Conservation (phyloP, 1,284 basidiomycete genomes). For the Sporisorium exsertum region DNA sequence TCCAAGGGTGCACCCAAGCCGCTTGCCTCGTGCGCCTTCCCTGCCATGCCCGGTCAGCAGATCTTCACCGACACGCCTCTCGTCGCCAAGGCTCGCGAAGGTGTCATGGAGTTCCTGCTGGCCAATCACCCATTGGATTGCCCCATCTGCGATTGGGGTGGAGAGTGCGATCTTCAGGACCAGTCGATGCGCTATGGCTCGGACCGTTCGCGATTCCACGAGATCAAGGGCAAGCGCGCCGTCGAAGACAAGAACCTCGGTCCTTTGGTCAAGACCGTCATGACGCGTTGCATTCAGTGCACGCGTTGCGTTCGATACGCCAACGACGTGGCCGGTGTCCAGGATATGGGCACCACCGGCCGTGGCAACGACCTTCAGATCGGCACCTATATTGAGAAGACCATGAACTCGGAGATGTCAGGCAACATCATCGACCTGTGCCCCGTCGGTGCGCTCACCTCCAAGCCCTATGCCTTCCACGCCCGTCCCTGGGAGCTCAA, state of each 20-base stretch:
- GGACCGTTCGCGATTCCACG: constrained; percentile 96
- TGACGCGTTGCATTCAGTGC: constrained; percentile 99
- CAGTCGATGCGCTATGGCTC: constrained; percentile 99
- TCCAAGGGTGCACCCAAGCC: constrained; percentile 94
- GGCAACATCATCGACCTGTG: constrained; percentile 98
- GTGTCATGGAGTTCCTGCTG: constrained; percentile 98
- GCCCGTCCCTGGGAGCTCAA: constrained; percentile 98
- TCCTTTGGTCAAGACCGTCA: constrained; percentile 97
- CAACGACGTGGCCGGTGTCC: constrained; percentile 98
- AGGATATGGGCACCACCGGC: constrained; percentile 95
- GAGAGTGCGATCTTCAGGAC: constrained; percentile 98
- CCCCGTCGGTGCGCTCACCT: constrained; percentile 93
- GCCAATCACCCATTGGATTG: constrained; percentile 98
- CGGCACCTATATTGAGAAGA: constrained; percentile 97
- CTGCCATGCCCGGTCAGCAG: constrained; percentile 94
- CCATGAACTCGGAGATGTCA: constrained; percentile 95
- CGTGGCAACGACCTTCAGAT: constrained; percentile 99
- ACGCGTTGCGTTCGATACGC: constrained; percentile 98
- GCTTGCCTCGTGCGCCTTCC: constrained; percentile 83
- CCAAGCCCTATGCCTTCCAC: constrained; percentile 97
- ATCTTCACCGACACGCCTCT: constrained; percentile 95
- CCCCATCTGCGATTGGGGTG: constrained; percentile 87
- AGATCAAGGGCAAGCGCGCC: constrained; percentile 96
- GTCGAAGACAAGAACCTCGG: constrained; percentile 99
- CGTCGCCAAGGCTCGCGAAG: constrained; percentile 89